A percentile compares a stretch with the other conserved stretches of the same genome.
These are phyloP conservation scores for Leersia perrieri DNA, from an alignment of 176 grass and related monocot species.

Conservation along the genomic window DNA sequence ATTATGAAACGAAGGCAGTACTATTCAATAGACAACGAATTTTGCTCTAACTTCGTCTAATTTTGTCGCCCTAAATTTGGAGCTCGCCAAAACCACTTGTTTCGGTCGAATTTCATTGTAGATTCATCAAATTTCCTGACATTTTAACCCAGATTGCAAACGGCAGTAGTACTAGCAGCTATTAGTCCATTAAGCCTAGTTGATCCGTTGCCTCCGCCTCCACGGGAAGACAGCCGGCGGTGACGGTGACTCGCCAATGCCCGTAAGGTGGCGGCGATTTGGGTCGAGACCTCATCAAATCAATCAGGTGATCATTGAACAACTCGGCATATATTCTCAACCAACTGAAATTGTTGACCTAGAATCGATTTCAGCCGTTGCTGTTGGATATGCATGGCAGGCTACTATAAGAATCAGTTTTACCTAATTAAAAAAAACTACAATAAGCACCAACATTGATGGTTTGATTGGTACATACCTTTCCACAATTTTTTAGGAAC, in stretches of 20 bases:
- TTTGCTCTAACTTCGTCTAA: no score
- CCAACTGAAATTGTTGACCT: slow-evolving; percentile 34
- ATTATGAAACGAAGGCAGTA: no score
- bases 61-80: no score
- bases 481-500: background rate
- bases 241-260: slow-evolving; percentile 27
- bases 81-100: no score
- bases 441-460: background rate
- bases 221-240: slow-evolving; percentile 26
- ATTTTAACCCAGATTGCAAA: no score
- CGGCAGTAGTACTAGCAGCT: background rate
- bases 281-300: background rate
- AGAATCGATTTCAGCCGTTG: slow-evolving; percentile 15
- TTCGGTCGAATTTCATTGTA: no score
- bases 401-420: background rate
- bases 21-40: no score
- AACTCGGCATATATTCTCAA: slow-evolving; percentile 22
- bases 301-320: slow-evolving; percentile 16
- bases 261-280: slow-evolving; percentile 21
- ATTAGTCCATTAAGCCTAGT: background rate
- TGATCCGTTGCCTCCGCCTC: slow-evolving; percentile 20
- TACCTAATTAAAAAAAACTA: background rate
- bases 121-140: no score
- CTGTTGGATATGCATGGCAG: background rate
- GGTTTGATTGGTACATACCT: background rate